Percentiles rank a stretch among this genome's conserved stretches.
These are phyloP conservation scores for Acanthamoeba royreba DNA, from an alignment of 208 protist species.

Conservation along the genomic window DNA sequence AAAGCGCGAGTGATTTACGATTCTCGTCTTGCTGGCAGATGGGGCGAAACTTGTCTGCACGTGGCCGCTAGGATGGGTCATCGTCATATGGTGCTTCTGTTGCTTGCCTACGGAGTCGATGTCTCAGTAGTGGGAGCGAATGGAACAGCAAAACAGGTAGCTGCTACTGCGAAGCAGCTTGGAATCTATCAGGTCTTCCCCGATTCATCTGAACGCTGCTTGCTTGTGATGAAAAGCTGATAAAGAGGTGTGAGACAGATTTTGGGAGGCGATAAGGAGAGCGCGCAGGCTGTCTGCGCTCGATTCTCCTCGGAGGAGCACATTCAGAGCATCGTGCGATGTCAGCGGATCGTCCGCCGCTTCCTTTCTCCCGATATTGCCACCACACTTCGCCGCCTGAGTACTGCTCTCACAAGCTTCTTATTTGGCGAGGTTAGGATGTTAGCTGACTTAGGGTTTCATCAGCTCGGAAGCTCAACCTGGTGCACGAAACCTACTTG, in stretches of 20 bases:
- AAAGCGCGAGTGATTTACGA: background rate
- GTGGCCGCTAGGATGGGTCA: background rate
- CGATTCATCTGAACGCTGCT: too few species aligned
- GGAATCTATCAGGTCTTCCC: slow-evolving; percentile 23
- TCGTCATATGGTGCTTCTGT: background rate
- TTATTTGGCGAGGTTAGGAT: background rate
- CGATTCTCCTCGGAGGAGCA: background rate
- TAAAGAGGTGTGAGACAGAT: background rate
- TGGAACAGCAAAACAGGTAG: background rate
- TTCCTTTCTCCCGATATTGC: background rate
- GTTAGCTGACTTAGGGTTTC: background rate
- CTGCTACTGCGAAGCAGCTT: background rate
- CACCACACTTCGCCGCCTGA: background rate
- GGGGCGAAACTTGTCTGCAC: background rate
- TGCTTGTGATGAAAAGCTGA: too few species aligned
- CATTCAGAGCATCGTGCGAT: background rate
- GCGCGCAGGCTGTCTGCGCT: background rate
- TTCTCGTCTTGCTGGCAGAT: background rate
- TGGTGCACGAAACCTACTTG: background rate
- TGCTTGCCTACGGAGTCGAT: background rate
- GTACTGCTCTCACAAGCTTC: background rate
- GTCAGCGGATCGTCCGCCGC: background rate
- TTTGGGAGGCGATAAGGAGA: background rate
- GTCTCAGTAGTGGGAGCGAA: background rate
- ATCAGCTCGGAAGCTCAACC: background rate